A percentile compares a stretch with the other conserved stretches of the same genome.
Conservation (phyloP, 345 rosid species). For the Rhizophora mangle region DNA sequence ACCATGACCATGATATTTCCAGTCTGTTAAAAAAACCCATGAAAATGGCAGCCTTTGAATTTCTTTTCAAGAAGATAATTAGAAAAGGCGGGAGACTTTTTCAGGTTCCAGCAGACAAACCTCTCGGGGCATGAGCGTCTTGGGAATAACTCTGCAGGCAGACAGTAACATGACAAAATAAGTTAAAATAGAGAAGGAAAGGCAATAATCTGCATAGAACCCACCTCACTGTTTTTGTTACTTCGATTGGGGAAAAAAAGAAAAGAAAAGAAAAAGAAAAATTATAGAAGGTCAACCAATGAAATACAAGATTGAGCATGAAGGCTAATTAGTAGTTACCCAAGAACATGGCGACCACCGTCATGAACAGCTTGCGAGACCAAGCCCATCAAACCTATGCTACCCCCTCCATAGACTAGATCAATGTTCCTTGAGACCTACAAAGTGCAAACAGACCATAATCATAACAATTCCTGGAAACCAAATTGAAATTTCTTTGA, state of each 20-base stretch:
- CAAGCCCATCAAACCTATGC: conserved; percentile 99
- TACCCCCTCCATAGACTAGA: conserved; percentile 99
- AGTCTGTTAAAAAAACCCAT: conserved; percentile 2
- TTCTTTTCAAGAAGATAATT: conserved; percentile 12
- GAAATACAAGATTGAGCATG: background rate
- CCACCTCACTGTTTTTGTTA: conserved; percentile 31
- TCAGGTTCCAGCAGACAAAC: conserved; percentile 59
- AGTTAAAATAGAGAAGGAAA: conserved; percentile 31
- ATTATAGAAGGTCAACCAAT: background rate
- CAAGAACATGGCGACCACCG: conserved; percentile 99
- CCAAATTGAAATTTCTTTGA: conserved; percentile 5
- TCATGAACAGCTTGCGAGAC: conserved; percentile 99
- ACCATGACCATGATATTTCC: background rate
- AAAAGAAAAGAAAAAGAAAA: no score
- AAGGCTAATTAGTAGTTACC: conserved; percentile 43
- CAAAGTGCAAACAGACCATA: conserved; percentile 18
- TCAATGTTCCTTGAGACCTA: conserved; percentile 97
- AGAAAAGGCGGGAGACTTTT: conserved; percentile 41
- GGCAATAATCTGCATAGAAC: conserved; percentile 10
- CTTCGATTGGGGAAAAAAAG: conserved; percentile 2
- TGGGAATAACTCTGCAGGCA: conserved; percentile 93
- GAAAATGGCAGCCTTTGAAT: conserved; percentile 8
- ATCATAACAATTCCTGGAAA: conserved; percentile 19
- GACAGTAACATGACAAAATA: conserved; percentile 70
- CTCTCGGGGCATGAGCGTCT: conserved; percentile 99